Evolutionary conservation across 345 rosid genomes (phyloP), one percentile per base, ranked within the genome.

Genomic region (Eucalyptus marginata): DNA sequence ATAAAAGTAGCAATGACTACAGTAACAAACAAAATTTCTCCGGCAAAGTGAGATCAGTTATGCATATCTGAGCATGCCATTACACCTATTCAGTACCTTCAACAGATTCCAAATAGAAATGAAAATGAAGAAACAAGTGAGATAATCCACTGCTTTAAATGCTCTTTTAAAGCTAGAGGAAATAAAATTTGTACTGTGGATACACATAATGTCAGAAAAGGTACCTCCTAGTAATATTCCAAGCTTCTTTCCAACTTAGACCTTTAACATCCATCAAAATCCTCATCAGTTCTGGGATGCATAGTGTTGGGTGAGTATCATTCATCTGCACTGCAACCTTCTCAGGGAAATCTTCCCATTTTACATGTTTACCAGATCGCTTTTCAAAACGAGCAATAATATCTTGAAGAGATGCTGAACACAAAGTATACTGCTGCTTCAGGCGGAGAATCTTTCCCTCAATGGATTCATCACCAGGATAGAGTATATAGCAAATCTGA

Each of bases 261-360:
- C 93, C 93, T 89, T 94, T 93, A 40, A 91, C 81, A 89, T 94
- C 95, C 85, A 92, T 90, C 79, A 92, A 33, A 46, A 94, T 93
- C 87, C 95, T 93, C 86, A 94, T 91, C 71, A 94, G 92, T 86
- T 93, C 94, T 3, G 92, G 95, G 46, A 93, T 92, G 90, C 94
- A 93, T n/a, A 93, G 92, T 56, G 94, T 93, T 54, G 95, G 96
- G 89, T 91, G 94, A 89, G 96, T 93, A 86, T 93, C 96, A 86
- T 94, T 93, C 96, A 94, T 92, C 89, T 93, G 95, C 44, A 94
- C 94, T 13, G 93, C 94, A 86, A 93, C 93, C 62, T 92, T 94
- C 62, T 92, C 93, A 18, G 94, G 94, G 88, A 93, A 90, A 20
- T 17, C 90, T 86, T 93, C 91, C 94, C 95, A 93, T 31, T 90